Base-by-base conservation (phyloP, 2,329 filamentous ascomycete genomes). In the Pseudogymnoascus sp. region DNA sequence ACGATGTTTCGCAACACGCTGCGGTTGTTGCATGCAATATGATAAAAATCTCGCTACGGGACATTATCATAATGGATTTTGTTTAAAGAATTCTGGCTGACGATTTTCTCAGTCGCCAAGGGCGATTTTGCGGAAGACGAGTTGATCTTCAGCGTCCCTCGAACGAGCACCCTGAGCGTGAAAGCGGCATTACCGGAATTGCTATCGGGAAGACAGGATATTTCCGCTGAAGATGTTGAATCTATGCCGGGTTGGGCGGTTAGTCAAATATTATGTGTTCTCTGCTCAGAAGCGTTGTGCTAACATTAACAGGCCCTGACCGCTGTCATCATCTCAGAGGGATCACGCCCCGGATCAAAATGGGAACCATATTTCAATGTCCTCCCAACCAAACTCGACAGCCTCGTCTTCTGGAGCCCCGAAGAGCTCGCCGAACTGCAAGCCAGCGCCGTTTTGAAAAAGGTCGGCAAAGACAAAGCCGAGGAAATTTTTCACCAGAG, bases 381-480 rank as follows among this genome's bases (percentile, higher is more conserved):
- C 56, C 77, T 90, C 11, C 87, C 87, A 18, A 72, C 73, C 62
- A 70, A 76, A 7, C 88, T 90, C 70, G 81, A 89, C 71, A 89
- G 85, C 7, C 76, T 89, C 36, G 89, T 90, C 79, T 90, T 87
- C 73, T 90, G 88, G 88, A 78, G 79, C 16, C 75, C 80, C 1
- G 74, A 77, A 7, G 87, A 90, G 72, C 78, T 90, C 11, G 75
- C 76, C 7, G 78, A 86, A 70, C 78, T 90, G 18, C 82, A 88
- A 75, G 87, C 82, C 31, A 87, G 85, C 69, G 82, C 84, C 2
- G 84, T 90, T 14, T 69, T 84, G 4, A 75, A 81, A 62, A 89
- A 88, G 73, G 88, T 90, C 67, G 87, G 86, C 23, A 87, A 82
- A 67, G 73, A 79, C 36, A 75, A 75, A 31, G 86, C 87, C 4